phyloP scores from a whole-genome alignment of 2,329 filamentous ascomycete genomes.

The Magnaporthales sp. region DNA sequence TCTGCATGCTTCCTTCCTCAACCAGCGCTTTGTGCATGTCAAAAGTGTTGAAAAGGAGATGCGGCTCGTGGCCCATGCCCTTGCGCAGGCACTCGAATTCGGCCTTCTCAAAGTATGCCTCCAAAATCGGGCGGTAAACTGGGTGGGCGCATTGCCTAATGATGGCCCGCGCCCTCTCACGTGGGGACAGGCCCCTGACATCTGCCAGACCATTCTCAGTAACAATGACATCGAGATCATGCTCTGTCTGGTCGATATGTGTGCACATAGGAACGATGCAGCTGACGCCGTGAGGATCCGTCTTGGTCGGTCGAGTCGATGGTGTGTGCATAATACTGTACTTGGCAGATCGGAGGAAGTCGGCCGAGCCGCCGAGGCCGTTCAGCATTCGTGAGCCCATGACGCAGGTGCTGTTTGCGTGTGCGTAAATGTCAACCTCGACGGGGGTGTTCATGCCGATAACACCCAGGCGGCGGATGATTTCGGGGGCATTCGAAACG shows the following conservation, averaged over 20 bases:
- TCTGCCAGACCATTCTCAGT: conserved; percentile 69
- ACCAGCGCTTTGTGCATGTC: conserved; percentile 80
- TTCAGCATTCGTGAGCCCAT: conserved; percentile 86
- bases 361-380: conserved; percentile 72
- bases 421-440: conserved; percentile 89
- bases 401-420: conserved; percentile 85
- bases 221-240: conserved; percentile 87
- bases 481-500: conserved; percentile 83
- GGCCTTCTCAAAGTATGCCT: conserved; percentile 76
- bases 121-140: conserved; percentile 72
- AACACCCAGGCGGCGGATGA: conserved; percentile 77
- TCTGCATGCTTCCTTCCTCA: conserved; percentile 78
- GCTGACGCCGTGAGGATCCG: conserved; percentile 69
- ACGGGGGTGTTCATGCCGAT: conserved; percentile 96
- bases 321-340: conserved; percentile 91
- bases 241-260: conserved; percentile 87
- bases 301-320: conserved; percentile 70
- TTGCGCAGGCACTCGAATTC: conserved; percentile 79
- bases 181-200: conserved; percentile 70
- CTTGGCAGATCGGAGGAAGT: conserved; percentile 71
- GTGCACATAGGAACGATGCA: conserved; percentile 95
- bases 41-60: conserved; percentile 77
- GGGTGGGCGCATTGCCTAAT: conserved; percentile 83
- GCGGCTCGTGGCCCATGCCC: conserved; percentile 85
- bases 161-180: conserved; percentile 74